These are phyloP conservation scores for Cladosporium sp. DNA, from an alignment of 2,329 filamentous ascomycete species.

Conservation along the genomic window DNA sequence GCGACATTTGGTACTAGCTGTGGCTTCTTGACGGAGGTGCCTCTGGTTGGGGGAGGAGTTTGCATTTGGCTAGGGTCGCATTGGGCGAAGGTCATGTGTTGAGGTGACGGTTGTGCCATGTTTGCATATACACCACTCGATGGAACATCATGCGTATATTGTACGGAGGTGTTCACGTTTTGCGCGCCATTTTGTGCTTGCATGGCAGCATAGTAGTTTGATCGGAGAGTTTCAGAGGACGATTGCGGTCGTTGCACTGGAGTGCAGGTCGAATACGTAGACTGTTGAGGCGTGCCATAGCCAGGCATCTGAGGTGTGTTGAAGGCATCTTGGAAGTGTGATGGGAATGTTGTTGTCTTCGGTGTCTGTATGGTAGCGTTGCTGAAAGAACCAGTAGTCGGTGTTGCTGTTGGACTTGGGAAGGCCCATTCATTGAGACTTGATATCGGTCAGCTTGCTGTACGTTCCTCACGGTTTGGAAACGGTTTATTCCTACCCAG, in stretches of 20 bases:
- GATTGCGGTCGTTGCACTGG: slow-evolving; percentile 23
- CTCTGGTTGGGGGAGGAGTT: slow-evolving; percentile 59
- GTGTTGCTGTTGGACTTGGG: slow-evolving; percentile 48
- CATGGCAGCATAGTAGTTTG: slow-evolving; percentile 24
- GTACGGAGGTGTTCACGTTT: slow-evolving; percentile 14
- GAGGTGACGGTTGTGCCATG: slow-evolving; percentile 7
- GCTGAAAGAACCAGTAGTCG: slow-evolving; percentile 37
- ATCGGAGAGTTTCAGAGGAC: slow-evolving; percentile 25
- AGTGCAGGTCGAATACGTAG: slow-evolving; percentile 24
- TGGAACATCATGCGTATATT: slow-evolving; percentile 3
- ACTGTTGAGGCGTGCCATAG: slow-evolving; percentile 32
- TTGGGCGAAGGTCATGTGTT: slow-evolving; percentile 13
- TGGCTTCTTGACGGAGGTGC: slow-evolving; percentile 47
- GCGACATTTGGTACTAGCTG: slow-evolving; percentile 36
- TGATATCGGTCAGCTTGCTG: slow-evolving; percentile 14
- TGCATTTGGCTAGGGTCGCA: slow-evolving; percentile 49
- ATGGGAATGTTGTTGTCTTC: slow-evolving; percentile 37
- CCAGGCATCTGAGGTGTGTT: slow-evolving; percentile 44
- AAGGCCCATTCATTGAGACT: slow-evolving; percentile 47
- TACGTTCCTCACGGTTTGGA: slow-evolving; percentile 10
- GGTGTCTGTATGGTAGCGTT: slow-evolving; percentile 42
- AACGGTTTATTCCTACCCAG: slow-evolving; percentile 17
- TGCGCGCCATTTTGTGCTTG: slow-evolving; percentile 17
- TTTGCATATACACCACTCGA: not conserved
- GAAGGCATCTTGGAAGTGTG: slow-evolving; percentile 50